Base-by-base conservation (phyloP, 345 rosid species). In the Erysimum cheiranthoides region DNA sequence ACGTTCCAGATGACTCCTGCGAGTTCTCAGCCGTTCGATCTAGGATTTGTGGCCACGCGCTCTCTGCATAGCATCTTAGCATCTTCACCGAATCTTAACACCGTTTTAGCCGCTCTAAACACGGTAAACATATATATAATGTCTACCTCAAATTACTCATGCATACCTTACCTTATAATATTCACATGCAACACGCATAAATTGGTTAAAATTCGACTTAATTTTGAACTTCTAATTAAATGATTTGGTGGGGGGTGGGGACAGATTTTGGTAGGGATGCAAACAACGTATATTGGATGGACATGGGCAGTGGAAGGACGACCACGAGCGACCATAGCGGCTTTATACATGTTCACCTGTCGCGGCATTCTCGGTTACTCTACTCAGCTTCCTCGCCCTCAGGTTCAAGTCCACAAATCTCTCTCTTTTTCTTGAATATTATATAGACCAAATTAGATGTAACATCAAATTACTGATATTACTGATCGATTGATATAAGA, bases 291-390 rank as follows among this genome's bases (percentile, higher is more conserved):
- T 68, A 89, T 94, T 51, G 43, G 87, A 14, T 89, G 98, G 93
- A 69, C 93, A 13, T 92, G 90, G 89, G 63, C 90, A 1, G 68
- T 94, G 11, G 97, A 94, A 80, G 92, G 98, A 10, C 72, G 97
- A 38, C 90, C 95, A 11, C 83, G 98, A 63, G 86, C 93, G 1
- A 84, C 96, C 10, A 90, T 90, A 53, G 73, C 98, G 10, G 82
- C 97, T 10, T 62, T 89, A 9, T 94, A 90, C 87, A 92, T 92
- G 98, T 92, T 94, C 85, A 90, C 98, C 50, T 94, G 96, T 83
- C 97, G 98, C 0, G 97, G 97, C 62, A 88, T 92, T 67, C 92
- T 94, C 8, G 97, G 98, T 54, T 94, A 88, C 84, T 73, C 97
- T 60, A 94, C 99, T 10, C 99, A 92, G 76, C 97, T 94, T 50